Evolutionary conservation across 192 early-diverging fungal genomes (phyloP).

Genomic region (Cladochytrium replicatum): DNA sequence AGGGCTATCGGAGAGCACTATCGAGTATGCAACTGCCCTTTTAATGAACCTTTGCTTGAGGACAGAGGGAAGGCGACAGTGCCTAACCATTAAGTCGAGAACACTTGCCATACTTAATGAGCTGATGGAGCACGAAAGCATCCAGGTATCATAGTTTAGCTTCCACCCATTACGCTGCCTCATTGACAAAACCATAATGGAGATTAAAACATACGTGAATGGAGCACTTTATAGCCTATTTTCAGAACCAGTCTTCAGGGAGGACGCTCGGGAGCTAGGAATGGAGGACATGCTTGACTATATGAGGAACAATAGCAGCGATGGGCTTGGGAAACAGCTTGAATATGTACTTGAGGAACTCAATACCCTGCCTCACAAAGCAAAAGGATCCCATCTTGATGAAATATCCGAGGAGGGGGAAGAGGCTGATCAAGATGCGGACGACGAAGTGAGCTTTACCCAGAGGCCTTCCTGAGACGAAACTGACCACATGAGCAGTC

Average conservation of each 20-base stretch:
- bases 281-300: slow-evolving; percentile 29
- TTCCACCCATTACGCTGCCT: background rate
- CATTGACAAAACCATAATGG: background rate
- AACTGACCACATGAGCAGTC: too few species aligned
- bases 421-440: slow-evolving; percentile 31
- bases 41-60: slow-evolving; percentile 46
- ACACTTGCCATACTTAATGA: slow-evolving; percentile 15
- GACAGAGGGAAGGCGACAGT: slow-evolving; percentile 28
- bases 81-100: slow-evolving; percentile 14
- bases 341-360: slow-evolving; percentile 36
- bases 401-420: slow-evolving; percentile 30
- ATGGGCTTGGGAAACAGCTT: slow-evolving; percentile 31
- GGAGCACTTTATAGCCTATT: slow-evolving; percentile 39
- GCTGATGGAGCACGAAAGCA: slow-evolving; percentile 30
- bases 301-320: slow-evolving; percentile 16
- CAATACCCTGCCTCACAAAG: background rate
- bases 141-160: slow-evolving; percentile 18
- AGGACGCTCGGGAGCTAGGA: slow-evolving; percentile 22
- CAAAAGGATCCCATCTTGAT: slow-evolving; percentile 3
- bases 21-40: slow-evolving; percentile 36
- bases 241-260: slow-evolving; percentile 23
- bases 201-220: slow-evolving; percentile 45
- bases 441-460: slow-evolving; percentile 15
- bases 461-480: background rate
- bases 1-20: slow-evolving; percentile 24